Evolutionary conservation across 352 stramenopile genomes (phyloP), one percentile per base, ranked within the genome.

Genomic region (Saprolegnia diclina): DNA sequence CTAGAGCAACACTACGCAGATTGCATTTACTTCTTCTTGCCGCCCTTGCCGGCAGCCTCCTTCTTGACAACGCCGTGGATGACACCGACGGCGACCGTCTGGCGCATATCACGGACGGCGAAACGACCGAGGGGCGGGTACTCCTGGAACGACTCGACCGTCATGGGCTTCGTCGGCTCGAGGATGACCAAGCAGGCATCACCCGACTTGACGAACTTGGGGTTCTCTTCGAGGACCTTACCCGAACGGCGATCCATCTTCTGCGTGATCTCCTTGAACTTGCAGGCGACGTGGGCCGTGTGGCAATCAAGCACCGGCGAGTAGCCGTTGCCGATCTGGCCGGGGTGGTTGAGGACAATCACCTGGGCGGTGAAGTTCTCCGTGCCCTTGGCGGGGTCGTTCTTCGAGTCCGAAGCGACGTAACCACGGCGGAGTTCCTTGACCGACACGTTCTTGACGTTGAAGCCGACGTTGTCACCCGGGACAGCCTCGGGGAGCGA

Each of bases 381-480:
- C 10, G 88, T 85, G 35, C 48, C 77, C 64, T 78, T 81, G 18
- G 96, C 91, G 4, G 96, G 96, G 76, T 98, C 87, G 65, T 97
- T 90, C 72, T 97, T 92, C 22, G 81, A 80, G 81, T 99, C 89
- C 40, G 92, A 98, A 21, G 87, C 86, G 26, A 99, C 95, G 75
- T 92, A 95, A 46, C 97, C 97, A 73, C 96, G 88, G 67, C 84
- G 79, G 64, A 99, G 81, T 56, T 98, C 95, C 79, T 98, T 97
- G 4, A 97, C 79, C 5, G 83, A 89, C 38, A 99, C 77, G 76
- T 97, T 97, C 79, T 98, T 99, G 32, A 98, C 83, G 76, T 98
- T 98, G 81, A 99, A 98, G 67, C 97, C 96, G 59, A 99, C 93
- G 73, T 97, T 98, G 75, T 98, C 91, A 73, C 96, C 96, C 18